Conservation (phyloP, 2,329 filamentous ascomycete species). For the Sporothrix luriei region DNA sequence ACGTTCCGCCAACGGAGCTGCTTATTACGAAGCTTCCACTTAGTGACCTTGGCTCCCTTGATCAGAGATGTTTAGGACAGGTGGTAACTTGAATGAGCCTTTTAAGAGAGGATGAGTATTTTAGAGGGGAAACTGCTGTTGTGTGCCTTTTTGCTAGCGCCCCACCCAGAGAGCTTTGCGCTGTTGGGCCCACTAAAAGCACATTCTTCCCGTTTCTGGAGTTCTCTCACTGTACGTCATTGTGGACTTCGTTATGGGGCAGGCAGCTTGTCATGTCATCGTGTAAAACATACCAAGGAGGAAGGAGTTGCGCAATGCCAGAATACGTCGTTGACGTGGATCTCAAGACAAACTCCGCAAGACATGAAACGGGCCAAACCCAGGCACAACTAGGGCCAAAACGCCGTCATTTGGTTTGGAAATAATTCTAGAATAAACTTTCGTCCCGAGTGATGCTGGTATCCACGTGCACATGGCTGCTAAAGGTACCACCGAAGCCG, state of each 20-base stretch:
- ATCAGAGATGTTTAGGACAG: background rate
- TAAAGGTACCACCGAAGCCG: background rate
- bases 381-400: constrained; percentile 19
- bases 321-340: background rate
- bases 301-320: background rate
- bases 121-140: background rate
- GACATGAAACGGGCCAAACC: constrained; percentile 1
- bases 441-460: background rate
- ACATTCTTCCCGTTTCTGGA: constrained; percentile 16
- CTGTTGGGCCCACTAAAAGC: constrained; percentile 12
- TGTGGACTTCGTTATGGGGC: constrained; percentile 12
- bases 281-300: too few relatives aligned
- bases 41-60: constrained; percentile 20
- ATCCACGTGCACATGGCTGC: background rate
- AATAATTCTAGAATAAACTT: background rate
- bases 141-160: background rate
- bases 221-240: constrained; percentile 25
- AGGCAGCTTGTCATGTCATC: background rate
- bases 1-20: background rate
- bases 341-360: background rate
- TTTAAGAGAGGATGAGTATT: background rate
- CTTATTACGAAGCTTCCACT: constrained; percentile 14
- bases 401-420: constrained; percentile 1
- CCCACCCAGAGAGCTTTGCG: constrained; percentile 2
- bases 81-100: background rate